A percentile compares a stretch with the other conserved stretches of the same genome.
These are phyloP conservation scores for Microdochium trichocladiopsis DNA, from an alignment of 2,329 filamentous ascomycete species.

Conservation along the genomic window DNA sequence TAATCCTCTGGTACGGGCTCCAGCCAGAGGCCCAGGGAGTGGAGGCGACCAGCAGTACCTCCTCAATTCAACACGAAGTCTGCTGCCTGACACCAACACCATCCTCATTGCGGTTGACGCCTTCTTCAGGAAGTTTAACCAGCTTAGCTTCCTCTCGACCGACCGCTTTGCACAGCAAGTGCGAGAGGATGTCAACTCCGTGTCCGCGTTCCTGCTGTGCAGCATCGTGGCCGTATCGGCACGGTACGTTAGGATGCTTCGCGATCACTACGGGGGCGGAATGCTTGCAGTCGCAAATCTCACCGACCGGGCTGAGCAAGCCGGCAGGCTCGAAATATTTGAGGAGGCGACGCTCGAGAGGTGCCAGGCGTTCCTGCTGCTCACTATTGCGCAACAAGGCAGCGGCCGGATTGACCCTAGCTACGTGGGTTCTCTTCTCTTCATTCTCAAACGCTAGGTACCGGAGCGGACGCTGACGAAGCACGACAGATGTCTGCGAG, in stretches of 20 bases:
- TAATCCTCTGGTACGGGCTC: not conserved
- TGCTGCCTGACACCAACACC: constrained; percentile 39
- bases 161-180: constrained; percentile 39
- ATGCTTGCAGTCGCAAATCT: constrained; percentile 45
- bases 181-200: constrained; percentile 35
- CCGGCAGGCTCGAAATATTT: constrained; percentile 21
- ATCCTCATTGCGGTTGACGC: constrained; percentile 44
- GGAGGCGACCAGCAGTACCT: not conserved
- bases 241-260: constrained; percentile 41
- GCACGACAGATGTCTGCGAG: constrained; percentile 44
- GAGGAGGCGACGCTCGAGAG: constrained; percentile 44
- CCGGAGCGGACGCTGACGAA: constrained; percentile 11
- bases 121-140: constrained; percentile 50
- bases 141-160: constrained; percentile 52
- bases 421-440: constrained; percentile 32
- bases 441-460: too few relatives aligned
- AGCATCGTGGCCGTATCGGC: constrained; percentile 50
- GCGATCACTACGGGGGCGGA: constrained; percentile 40
- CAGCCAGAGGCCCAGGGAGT: not conserved
- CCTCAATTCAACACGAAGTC: constrained; percentile 36
- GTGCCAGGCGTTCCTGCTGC: constrained; percentile 51
- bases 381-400: constrained; percentile 53
- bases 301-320: constrained; percentile 34
- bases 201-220: constrained; percentile 47
- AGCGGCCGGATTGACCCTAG: constrained; percentile 45